phyloP scores from a whole-genome alignment of 345 rosid species.

The Punica granatum region DNA sequence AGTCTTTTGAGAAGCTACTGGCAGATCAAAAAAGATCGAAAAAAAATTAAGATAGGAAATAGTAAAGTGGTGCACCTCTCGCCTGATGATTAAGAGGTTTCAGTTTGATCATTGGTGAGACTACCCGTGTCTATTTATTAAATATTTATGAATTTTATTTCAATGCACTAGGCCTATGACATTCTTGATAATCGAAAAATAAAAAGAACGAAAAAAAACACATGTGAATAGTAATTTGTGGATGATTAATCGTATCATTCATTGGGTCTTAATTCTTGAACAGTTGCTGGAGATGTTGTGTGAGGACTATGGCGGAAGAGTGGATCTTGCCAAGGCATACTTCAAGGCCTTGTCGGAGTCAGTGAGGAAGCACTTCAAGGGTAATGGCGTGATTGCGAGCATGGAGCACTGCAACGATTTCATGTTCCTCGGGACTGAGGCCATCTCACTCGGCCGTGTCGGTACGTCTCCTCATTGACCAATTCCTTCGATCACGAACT shows the following conservation, averaged over 20 bases:
- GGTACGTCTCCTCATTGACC: slow-evolving; percentile 35
- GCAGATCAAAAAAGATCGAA: no score
- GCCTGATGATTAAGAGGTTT: no score
- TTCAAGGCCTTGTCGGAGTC: slow-evolving; percentile 72
- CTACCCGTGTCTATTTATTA: no score
- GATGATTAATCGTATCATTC: no score
- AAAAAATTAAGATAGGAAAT: no score
- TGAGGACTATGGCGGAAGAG: slow-evolving; percentile 88
- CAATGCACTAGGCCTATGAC: no score
- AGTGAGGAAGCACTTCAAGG: slow-evolving; percentile 74
- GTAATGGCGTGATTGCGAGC: slow-evolving; percentile 94
- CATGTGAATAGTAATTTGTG: neutral
- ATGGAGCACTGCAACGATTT: slow-evolving; percentile 99
- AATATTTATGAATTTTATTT: no score
- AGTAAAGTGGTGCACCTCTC: no score
- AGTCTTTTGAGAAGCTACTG: no score
- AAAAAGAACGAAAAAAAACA: neutral
- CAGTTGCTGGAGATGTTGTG: slow-evolving; percentile 83
- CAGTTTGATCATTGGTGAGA: no score
- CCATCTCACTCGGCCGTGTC: slow-evolving; percentile 93
- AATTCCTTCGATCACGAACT: neutral
- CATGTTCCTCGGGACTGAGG: slow-evolving; percentile 94
- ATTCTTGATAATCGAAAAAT: neutral
- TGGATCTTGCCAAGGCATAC: slow-evolving; percentile 80
- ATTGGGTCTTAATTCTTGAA: neutral